Percentiles rank a stretch among this genome's conserved stretches.
Conservation (phyloP, 1,139 yeast species). For the Geotrichum candidum region DNA sequence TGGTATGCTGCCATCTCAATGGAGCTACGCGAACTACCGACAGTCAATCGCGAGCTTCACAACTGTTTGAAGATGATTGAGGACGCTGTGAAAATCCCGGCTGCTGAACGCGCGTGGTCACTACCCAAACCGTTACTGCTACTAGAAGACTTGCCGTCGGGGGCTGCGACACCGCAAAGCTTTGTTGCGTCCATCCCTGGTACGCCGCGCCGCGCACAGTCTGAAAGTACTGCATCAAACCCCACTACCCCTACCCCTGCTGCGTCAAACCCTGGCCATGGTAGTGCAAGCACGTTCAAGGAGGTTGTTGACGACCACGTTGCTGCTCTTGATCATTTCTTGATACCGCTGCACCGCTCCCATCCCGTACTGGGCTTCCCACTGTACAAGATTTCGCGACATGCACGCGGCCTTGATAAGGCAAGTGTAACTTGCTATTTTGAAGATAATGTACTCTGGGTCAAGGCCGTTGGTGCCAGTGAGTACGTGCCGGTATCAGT, state of each 20-base stretch:
- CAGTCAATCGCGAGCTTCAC: constrained; percentile 27
- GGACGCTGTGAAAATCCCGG: constrained; percentile 22
- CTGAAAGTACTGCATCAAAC: background rate
- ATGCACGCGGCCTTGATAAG: constrained; percentile 27
- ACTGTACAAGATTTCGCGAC: constrained; percentile 34
- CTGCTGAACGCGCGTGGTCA: background rate
- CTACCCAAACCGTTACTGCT: constrained; percentile 11
- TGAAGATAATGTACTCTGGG: constrained; percentile 45
- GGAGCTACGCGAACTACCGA: constrained; percentile 22
- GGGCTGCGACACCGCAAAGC: background rate
- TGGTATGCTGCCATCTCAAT: constrained; percentile 31
- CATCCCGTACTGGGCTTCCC: constrained; percentile 36
- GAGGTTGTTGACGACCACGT: constrained; percentile 48
- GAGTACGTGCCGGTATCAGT: background rate
- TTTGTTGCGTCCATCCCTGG: background rate
- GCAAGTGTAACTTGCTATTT: constrained; percentile 34
- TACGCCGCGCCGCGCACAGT: background rate
- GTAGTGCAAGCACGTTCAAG: constrained; percentile 31
- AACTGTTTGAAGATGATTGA: constrained; percentile 36
- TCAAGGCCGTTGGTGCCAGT: constrained; percentile 14
- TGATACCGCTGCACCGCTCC: constrained; percentile 32
- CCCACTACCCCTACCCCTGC: background rate
- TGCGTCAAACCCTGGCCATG: background rate
- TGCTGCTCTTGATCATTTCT: constrained; percentile 34
- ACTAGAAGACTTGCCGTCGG: background rate